Conservation (phyloP, 768 basidiomycete genomes). For the Pholiota conissans region DNA sequence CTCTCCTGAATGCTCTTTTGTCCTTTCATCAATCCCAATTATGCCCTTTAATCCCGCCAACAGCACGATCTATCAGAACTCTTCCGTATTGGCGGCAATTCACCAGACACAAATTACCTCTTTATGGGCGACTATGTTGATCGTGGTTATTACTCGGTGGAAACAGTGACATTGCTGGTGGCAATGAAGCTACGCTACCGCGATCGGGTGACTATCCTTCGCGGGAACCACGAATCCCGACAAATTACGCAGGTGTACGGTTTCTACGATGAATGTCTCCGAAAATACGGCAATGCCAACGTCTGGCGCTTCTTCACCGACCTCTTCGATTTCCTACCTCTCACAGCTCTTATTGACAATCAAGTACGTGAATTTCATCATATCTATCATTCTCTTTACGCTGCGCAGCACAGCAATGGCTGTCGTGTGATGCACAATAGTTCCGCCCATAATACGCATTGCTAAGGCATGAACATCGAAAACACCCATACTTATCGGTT, state of each 20-base stretch:
- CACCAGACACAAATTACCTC: constrained; percentile 98
- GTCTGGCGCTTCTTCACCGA: constrained; percentile 99
- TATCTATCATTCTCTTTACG: constrained; percentile 3
- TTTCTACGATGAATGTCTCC: constrained; percentile 98
- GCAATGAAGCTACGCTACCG: constrained; percentile 97
- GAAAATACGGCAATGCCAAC: constrained; percentile 99
- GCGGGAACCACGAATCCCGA: constrained; percentile 98
- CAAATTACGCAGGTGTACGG: constrained; percentile 99
- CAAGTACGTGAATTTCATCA: constrained; percentile 69
- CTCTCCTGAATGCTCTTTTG: constrained; percentile 6
- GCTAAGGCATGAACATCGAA: constrained; percentile 6
- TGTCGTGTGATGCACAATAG: constrained; percentile 17
- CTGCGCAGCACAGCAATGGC: constrained; percentile 3
- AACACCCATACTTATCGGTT: constrained; percentile 2
- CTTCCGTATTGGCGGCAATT: constrained; percentile 98
- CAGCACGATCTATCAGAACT: constrained; percentile 99
- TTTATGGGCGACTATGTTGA: constrained; percentile 99
- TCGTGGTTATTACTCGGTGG: constrained; percentile 98
- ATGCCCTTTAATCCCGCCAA: constrained; percentile 16
- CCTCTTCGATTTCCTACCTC: constrained; percentile 95
- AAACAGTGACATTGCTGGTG: constrained; percentile 96
- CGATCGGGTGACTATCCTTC: constrained; percentile 95
- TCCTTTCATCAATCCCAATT: constrained; percentile 2
- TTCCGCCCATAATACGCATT: constrained; percentile 9
- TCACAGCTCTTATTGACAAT: constrained; percentile 97